Evolutionary conservation across 768 basidiomycete genomes (phyloP), one percentile per base, ranked within the genome.

Genomic region (Russula olivacea): DNA sequence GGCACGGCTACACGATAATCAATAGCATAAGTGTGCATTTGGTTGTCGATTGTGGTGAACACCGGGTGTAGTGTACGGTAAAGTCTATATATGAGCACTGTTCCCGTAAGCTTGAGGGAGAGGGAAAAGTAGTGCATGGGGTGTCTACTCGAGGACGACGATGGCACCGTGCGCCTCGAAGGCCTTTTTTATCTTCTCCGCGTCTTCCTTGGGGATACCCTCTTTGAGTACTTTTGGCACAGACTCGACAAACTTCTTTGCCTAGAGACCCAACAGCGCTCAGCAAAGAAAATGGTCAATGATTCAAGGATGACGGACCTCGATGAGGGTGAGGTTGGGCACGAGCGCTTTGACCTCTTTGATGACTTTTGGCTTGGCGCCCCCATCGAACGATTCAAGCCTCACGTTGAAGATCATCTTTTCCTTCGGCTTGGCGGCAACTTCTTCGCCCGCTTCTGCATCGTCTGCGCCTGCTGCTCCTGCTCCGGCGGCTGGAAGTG

Each of bases 231-330:
- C 77, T 76, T 98, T 88, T 25, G 97, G 97, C 68, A 91, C 75
- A 19, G 92, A 93, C 76, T 99, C 97, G 50, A 98, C 97, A 70
- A 98, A 96, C 77, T 97, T 99, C 84, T 99, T 99, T 28, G 97
- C 97, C 97, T 99, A 71, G 65, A 62, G 65, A 62, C 4, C n/a
- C 14, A 30, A 36, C 8, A 32, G 34, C n/a, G n/a, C n/a, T 36
- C 43, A 53, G 17, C 40, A 38, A 43, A 30, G 25, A 14, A 41
- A 9, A 25, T n/a, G n/a, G n/a, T n/a, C n/a, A n/a, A n/a, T n/a
- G n/a, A 11, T 12, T 0, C 30, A 17, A 8, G 38, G 25, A 30
- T 92, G 34, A 17, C 93, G 71, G 71, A 97, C 96, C 74, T 98
- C 97, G 67, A 98, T 95, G 71, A 99, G 83, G 57, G 93, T 98